Percentiles rank a stretch among this genome's conserved stretches.
These are phyloP conservation scores for Saccharomyces paradoxus DNA, from an alignment of 805 yeast species.

Conservation along the genomic window DNA sequence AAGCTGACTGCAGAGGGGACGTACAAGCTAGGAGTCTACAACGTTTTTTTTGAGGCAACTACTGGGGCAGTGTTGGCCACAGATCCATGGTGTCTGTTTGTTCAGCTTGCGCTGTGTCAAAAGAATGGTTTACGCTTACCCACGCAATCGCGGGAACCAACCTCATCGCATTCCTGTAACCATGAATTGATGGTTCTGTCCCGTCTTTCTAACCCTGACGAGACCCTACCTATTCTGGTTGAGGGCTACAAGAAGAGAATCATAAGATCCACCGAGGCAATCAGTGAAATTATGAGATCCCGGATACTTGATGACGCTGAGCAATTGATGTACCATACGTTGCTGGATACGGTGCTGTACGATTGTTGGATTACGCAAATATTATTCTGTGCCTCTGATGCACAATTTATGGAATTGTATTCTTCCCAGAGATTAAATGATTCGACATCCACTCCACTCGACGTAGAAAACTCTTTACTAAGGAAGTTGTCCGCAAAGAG, in stretches of 20 bases:
- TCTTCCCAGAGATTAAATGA: conserved; percentile 3
- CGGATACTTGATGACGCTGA: conserved; percentile 26
- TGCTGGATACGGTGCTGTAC: conserved; percentile 41
- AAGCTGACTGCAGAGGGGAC: conserved; percentile 10
- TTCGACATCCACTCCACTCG: not conserved
- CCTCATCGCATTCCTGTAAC: conserved; percentile 3
- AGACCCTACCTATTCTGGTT: conserved; percentile 46
- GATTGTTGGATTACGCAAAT: conserved; percentile 42
- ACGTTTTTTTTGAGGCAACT: conserved; percentile 30
- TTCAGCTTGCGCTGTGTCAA: conserved; percentile 36
- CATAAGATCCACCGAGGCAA: conserved; percentile 32
- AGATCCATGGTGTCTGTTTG: conserved; percentile 50
- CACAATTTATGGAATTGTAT: conserved; percentile 20
- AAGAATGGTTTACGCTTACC: conserved; percentile 42
- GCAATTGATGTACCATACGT: conserved; percentile 32
- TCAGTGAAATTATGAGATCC: conserved; percentile 32
- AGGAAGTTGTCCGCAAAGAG: conserved; percentile 7
- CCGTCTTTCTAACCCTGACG: conserved; percentile 41
- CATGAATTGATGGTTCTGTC: conserved; percentile 40
- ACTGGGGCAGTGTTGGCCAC: conserved; percentile 35
- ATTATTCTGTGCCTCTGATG: conserved; percentile 16
- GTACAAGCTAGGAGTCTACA: conserved; percentile 50
- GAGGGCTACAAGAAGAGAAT: conserved; percentile 37
- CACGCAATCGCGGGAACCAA: conserved; percentile 6
- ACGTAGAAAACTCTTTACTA: conserved; percentile 1